Evolutionary conservation across 2,329 filamentous ascomycete species (phyloP), one percentile per base, ranked within the genome.

Genomic region (Botryotinia globosa): DNA sequence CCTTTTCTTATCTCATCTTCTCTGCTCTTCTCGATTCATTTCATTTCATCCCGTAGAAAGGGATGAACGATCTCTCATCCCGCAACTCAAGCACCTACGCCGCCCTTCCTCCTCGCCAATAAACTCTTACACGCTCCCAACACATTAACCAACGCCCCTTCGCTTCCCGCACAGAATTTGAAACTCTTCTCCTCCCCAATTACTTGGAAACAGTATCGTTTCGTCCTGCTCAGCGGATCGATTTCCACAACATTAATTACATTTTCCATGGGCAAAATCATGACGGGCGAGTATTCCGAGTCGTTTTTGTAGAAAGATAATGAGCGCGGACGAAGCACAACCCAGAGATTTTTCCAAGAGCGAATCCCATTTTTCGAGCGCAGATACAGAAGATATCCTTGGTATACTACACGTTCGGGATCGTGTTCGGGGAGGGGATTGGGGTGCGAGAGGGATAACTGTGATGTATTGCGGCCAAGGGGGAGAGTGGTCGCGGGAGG

Each of bases 341-440:
- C 92, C 96, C 96, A 98, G 73, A 94, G 87, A 78, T 94, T 91
- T 85, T 97, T 98, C 96, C 96, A 99, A 79, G 97, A 92, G 64
- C 92, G 90, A 32, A 99, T 89, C 14, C 94, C 94, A 34, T 91
- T 87, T 79, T 94, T 94, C 74, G 91, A 92, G 78, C 93, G 94
- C 72, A 98, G 87, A 74, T 94, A 90, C 81, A 93, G 92, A 45
- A 98, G 88, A 86, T 94, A 94, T 69, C 95, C 94, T 80, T 98
- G 94, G 87, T 93, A 97, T 62, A 98, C 88, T n/a, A 98, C 91
- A 39, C 94, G 91, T 81, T 97, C 94, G 0, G 91, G 90, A 75
- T 96, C 93, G 72, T 87, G 85, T 71, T 91, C 86, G 6, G 48
- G 65, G 18, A 65, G 58, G 12, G 70, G 62, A 6, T 32, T 29